phyloP scores from a whole-genome alignment of 441 rosid genomes.

The Erodium texanum region DNA sequence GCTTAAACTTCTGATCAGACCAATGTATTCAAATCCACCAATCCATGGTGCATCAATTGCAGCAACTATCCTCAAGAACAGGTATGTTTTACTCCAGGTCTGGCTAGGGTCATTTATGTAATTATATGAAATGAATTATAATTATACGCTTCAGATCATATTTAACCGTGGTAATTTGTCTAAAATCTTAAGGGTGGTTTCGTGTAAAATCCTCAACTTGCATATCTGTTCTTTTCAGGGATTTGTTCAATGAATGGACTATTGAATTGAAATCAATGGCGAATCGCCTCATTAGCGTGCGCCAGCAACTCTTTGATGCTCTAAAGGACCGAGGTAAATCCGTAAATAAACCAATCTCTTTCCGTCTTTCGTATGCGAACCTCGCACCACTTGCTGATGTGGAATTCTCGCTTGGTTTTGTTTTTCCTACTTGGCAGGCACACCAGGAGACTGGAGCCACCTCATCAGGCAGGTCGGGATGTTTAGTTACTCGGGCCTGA shows the following conservation, averaged over 20 bases:
- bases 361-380: not conserved
- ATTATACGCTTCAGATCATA: not conserved
- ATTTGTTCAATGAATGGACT: slow-evolving; percentile 76
- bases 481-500: slow-evolving; percentile 89
- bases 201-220: not conserved
- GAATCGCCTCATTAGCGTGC: slow-evolving; percentile 78
- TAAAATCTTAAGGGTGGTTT: no score
- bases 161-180: not conserved
- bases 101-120: no score
- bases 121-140: no score
- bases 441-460: slow-evolving; percentile 98
- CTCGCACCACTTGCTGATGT: not conserved
- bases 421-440: slow-evolving; percentile 36
- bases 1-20: slow-evolving; percentile 76
- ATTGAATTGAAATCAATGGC: slow-evolving; percentile 85
- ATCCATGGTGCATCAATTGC: slow-evolving; percentile 91
- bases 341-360: not conserved
- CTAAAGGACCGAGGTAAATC: slow-evolving; percentile 46
- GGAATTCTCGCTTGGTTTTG: not conserved
- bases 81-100: slow-evolving; percentile 27
- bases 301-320: slow-evolving; percentile 68
- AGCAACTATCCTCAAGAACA: slow-evolving; percentile 52
- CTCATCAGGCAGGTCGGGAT: slow-evolving; percentile 86
- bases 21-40: slow-evolving; percentile 93
- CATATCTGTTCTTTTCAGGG: slow-evolving; percentile 25